Percentiles rank a stretch among this genome's conserved stretches.
These are phyloP conservation scores for Rhazya stricta DNA, from an alignment of 257 asterid genomes.

Conservation along the genomic window DNA sequence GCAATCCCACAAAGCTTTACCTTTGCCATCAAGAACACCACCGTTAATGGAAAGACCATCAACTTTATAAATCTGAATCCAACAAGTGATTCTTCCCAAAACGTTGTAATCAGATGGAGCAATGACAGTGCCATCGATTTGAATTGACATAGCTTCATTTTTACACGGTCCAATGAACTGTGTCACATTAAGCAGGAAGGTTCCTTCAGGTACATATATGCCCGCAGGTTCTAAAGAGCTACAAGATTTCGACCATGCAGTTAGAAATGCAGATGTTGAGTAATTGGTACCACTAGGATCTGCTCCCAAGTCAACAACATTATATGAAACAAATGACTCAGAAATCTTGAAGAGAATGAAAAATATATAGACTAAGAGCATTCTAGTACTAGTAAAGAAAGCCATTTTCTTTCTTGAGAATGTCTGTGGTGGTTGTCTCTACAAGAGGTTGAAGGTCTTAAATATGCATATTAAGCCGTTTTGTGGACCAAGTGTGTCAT, in stretches of 20 bases:
- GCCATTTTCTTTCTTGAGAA: background rate
- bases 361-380: background rate
- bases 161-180: background rate
- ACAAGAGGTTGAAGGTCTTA: too few species aligned
- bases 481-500: too few species aligned
- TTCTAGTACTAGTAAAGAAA: background rate
- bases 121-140: background rate
- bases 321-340: background rate
- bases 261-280: background rate
- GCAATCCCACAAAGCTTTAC: slow-evolving; percentile 26
- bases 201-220: background rate
- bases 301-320: slow-evolving; percentile 7
- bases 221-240: background rate
- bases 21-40: slow-evolving; percentile 27
- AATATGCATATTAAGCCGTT: too few species aligned
- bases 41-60: background rate
- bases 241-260: background rate
- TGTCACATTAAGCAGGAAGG: background rate
- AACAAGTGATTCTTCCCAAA: background rate
- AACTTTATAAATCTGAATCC: background rate
- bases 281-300: background rate
- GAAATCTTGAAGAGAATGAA: background rate
- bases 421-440: too few species aligned
- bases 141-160: background rate
- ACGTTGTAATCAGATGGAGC: background rate